Base-by-base conservation (phyloP, 2,329 filamentous ascomycete species). In the Ophidiomyces ophidiicola region DNA sequence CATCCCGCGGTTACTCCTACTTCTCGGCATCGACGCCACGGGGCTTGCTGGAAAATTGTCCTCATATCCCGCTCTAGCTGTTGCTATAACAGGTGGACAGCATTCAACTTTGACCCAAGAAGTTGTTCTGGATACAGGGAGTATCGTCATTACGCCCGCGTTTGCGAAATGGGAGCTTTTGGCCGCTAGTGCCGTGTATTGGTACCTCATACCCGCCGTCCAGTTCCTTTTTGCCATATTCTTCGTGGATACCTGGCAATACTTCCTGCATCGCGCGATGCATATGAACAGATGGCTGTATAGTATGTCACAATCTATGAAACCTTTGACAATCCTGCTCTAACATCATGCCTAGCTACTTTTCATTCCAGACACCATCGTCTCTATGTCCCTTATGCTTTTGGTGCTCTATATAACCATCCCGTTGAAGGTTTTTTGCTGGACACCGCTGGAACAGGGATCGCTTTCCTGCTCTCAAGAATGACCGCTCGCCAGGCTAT, bases 281-380 rank as follows among this genome's bases (percentile, higher is more conserved):
- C 90, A 98, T 64, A 71, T 90, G 68, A 94, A 96, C 67, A 87
- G 83, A 61, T 96, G 84, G 82, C 72, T 98, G 51, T 96, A 96
- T 69, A 81, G 84, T 90, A 70, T 62, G 82, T 73, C 35, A 17
- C 17, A 7, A 6, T 8, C 14, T 32, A 10, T 32, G 14, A 30
- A 5, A 6, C 11, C 12, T 31, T 29, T 32, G 14, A 11, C 19
- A 6, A 29, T 15, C n/a, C 5, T 15, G 17, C 18, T 18, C n/a
- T 35, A 8, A 33, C 7, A 28, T 5, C 21, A 19, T 17, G 18
- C 46, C 15, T 47, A 88, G 82, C 78, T 46, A 82, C 80, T 39
- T 90, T 94, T 66, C 90, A 96, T 66, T 88, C 87, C 32, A 79
- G 88, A 44, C 90, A 98, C 62, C 90, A 98, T 68, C 82, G 88